Conservation (phyloP, 305 asterid species). For the Fraxinus dipetala region DNA sequence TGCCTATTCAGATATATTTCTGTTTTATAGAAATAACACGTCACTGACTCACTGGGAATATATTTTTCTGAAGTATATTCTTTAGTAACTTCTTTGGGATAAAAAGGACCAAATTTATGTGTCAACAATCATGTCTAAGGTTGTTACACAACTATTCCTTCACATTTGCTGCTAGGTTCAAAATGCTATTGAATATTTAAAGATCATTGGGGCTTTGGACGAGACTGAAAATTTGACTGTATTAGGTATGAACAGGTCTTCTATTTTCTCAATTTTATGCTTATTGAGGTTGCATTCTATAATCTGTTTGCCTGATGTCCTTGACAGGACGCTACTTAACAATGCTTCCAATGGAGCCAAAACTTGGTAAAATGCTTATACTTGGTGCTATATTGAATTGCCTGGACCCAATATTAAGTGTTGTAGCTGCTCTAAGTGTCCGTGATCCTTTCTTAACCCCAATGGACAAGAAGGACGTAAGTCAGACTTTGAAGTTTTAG, state of each 20-base stretch:
- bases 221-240: conserved; percentile 79
- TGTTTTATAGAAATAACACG: conserved; percentile 21
- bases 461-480: conserved; percentile 82
- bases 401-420: conserved; percentile 85
- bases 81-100: conserved; percentile 12
- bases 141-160: conserved; percentile 13
- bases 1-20: conserved; percentile 28
- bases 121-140: conserved; percentile 15
- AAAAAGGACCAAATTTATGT: conserved; percentile 8
- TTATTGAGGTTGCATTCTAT: conserved; percentile 21
- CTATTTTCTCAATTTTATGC: conserved; percentile 22
- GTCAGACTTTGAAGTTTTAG: conserved; percentile 27
- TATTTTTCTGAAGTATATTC: conserved; percentile 11
- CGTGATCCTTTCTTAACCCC: conserved; percentile 96
- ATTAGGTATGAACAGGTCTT: conserved; percentile 53
- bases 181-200: conserved; percentile 88
- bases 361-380: conserved; percentile 94
- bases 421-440: conserved; percentile 85
- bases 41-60: background rate
- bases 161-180: conserved; percentile 54
- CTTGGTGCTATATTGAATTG: conserved; percentile 83
- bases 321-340: conserved; percentile 79
- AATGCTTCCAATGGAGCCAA: conserved; percentile 97
- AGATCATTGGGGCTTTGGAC: conserved; percentile 88
- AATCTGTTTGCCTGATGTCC: conserved; percentile 27